phyloP scores from a whole-genome alignment of 352 stramenopile genomes.

The Phytophthora palmivora region DNA sequence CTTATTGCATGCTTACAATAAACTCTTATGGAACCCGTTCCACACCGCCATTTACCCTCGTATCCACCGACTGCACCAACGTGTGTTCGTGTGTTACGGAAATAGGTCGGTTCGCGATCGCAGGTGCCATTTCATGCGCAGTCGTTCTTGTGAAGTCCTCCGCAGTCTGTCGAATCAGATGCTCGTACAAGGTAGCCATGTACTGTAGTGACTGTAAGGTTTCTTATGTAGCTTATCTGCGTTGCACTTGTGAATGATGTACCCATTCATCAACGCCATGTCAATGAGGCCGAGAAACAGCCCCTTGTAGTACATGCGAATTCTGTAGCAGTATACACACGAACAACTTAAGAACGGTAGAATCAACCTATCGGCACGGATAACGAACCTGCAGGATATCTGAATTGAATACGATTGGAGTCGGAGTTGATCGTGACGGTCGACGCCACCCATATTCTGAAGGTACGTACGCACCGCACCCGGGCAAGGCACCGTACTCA shows the following conservation, averaged over 20 bases:
- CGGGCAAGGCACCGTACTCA: conserved; percentile 2
- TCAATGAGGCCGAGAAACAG: conserved; percentile 23
- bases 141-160: background rate
- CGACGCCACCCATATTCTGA: conserved; percentile 20
- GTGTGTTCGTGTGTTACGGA: background rate
- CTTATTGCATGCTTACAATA: too few relatives aligned
- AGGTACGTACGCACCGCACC: background rate
- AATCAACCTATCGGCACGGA: too few relatives aligned
- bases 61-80: background rate
- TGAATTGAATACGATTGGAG: conserved; percentile 32
- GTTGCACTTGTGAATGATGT: conserved; percentile 15
- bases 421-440: conserved; percentile 30
- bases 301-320: conserved; percentile 29
- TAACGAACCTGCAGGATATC: conserved; percentile 9
- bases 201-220: background rate
- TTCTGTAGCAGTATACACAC: background rate
- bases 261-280: conserved; percentile 30
- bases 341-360: conserved; percentile 3
- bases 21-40: background rate
- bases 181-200: conserved; percentile 1
- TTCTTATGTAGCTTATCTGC: background rate
- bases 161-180: background rate
- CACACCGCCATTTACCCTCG: background rate
- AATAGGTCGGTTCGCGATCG: background rate
- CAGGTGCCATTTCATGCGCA: background rate